phyloP scores from a whole-genome alignment of 2,329 filamentous ascomycete species.

The Seiridium cupressi region DNA sequence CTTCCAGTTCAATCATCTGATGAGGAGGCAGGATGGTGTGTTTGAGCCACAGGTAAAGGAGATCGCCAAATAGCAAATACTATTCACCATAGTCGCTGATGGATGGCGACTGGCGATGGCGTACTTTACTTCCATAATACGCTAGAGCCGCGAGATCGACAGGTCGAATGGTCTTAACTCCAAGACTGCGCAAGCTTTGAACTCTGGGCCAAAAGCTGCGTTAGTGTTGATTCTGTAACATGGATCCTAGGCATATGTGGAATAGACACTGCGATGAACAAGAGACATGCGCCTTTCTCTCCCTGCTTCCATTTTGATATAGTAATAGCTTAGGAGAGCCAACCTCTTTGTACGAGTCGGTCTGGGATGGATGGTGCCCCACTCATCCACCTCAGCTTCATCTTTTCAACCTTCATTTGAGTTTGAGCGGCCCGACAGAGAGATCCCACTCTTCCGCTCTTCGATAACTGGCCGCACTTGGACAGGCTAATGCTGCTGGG shows the following conservation, averaged over 20 bases:
- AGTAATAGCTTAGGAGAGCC: background rate
- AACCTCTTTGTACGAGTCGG: background rate
- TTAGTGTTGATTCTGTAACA: background rate
- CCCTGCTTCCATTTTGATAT: background rate
- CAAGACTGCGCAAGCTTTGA: constrained; percentile 1
- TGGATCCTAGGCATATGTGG: too few species aligned
- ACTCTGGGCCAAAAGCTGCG: background rate
- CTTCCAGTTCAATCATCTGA: too few species aligned
- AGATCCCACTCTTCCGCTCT: background rate
- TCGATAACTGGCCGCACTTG: background rate
- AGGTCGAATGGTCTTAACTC: background rate
- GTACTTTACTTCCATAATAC: background rate
- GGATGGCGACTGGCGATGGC: background rate
- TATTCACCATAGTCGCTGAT: too few species aligned
- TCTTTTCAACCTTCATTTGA: background rate
- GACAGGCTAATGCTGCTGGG: too few species aligned
- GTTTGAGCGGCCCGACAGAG: background rate
- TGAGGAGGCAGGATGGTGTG: too few species aligned
- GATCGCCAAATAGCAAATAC: too few species aligned
- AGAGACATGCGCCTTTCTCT: background rate
- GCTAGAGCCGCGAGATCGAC: background rate
- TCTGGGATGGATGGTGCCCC: background rate
- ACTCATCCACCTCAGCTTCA: background rate
- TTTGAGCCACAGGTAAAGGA: too few species aligned
- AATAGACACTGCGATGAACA: background rate